phyloP scores from a whole-genome alignment of 768 basidiomycete species.

The Strobilomyces echinocephalus region DNA sequence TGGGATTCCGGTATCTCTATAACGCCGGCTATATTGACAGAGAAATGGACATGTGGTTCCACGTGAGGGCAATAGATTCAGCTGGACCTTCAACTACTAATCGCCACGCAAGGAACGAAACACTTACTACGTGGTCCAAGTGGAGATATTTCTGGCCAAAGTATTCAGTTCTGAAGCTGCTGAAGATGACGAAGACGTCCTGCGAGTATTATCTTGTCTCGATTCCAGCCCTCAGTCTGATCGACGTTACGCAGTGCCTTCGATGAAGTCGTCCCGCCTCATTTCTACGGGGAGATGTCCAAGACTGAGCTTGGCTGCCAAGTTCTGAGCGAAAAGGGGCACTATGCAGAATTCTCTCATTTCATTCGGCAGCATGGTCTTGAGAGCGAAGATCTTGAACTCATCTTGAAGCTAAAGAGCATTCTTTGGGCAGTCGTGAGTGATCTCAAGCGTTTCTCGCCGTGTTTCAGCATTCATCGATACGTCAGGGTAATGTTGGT shows the following conservation, averaged over 20 bases:
- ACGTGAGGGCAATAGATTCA: conserved; percentile 46
- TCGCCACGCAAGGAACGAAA: conserved; percentile 74
- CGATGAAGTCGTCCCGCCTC: conserved; percentile 85
- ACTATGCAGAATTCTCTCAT: conserved; percentile 86
- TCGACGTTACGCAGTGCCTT: conserved; percentile 46
- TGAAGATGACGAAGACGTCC: conserved; percentile 64
- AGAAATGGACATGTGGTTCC: conserved; percentile 96
- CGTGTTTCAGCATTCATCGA: not conserved
- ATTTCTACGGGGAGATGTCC: conserved; percentile 97
- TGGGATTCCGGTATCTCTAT: conserved; percentile 89
- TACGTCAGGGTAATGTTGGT: conserved; percentile 82
- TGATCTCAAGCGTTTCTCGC: conserved; percentile 9
- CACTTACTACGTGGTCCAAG: conserved; percentile 85
- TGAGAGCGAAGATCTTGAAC: conserved; percentile 76
- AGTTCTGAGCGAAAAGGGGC: conserved; percentile 83
- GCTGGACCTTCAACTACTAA: conserved; percentile 6
- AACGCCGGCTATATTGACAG: conserved; percentile 89
- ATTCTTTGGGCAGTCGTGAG: conserved; percentile 94
- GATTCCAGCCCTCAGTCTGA: not conserved
- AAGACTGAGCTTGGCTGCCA: conserved; percentile 95
- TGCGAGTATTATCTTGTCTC: conserved; percentile 34
- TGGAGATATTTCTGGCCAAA: conserved; percentile 86
- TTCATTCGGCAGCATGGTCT: conserved; percentile 84
- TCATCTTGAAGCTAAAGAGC: conserved; percentile 89
- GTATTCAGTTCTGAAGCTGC: conserved; percentile 55